These are phyloP conservation scores for Erigeron philadelphicus DNA, from an alignment of 140 eudicot genomes.

Conservation along the genomic window DNA sequence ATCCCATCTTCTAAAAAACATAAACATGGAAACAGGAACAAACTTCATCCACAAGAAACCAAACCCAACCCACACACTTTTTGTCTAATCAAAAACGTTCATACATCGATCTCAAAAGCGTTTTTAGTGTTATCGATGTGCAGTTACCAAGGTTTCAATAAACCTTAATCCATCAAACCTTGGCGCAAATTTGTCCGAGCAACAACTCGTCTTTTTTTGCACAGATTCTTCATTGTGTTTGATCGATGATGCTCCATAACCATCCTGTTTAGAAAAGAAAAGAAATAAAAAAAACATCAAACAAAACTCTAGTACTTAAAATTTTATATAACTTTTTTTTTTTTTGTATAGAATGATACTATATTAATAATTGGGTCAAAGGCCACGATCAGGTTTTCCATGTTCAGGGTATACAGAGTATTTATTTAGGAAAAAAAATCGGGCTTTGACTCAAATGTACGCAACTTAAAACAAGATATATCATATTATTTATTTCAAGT, in stretches of 20 bases:
- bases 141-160: constrained; percentile 77
- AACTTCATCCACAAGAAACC: constrained; percentile 31
- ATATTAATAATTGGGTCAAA: too few species aligned
- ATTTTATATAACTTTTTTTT: too few species aligned
- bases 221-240: constrained; percentile 27
- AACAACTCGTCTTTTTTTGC: constrained; percentile 21
- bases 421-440: too few species aligned
- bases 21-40: constrained; percentile 8
- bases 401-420: too few species aligned
- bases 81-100: neutral
- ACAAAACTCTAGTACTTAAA: too few species aligned
- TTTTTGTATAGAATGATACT: too few species aligned
- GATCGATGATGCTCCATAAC: constrained; percentile 19
- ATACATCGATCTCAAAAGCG: constrained; percentile 13
- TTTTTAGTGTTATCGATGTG: constrained; percentile 51
- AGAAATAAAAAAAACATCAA: neutral
- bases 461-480: too few species aligned
- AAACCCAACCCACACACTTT: neutral
- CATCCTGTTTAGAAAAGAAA: constrained; percentile 15
- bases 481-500: too few species aligned
- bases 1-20: constrained; percentile 6
- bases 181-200: constrained; percentile 71
- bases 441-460: too few species aligned
- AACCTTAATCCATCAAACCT: constrained; percentile 89
- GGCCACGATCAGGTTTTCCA: too few species aligned